phyloP scores from a whole-genome alignment of 768 basidiomycete species.

The Lactarius pseudohatsudake region DNA sequence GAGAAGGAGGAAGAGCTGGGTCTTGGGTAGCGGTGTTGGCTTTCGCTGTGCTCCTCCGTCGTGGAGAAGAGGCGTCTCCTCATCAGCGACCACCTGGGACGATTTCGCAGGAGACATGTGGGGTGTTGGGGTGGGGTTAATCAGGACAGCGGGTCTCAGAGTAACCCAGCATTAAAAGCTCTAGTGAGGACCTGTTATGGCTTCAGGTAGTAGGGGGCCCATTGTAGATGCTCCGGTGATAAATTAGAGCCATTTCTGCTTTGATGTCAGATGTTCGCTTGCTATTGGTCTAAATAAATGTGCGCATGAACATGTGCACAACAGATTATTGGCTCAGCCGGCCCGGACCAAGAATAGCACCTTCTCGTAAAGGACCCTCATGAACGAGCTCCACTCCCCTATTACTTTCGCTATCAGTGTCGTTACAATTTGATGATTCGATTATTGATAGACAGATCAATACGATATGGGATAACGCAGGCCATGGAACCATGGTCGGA shows the following conservation, averaged over 20 bases:
- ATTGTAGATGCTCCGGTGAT: not conserved
- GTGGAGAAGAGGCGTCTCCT: conserved; percentile 19
- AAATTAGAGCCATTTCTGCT: not conserved
- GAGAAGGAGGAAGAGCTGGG: conserved; percentile 16
- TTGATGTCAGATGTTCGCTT: not conserved
- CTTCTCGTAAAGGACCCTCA: not conserved
- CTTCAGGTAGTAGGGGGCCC: not conserved
- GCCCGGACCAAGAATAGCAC: too few relatives aligned
- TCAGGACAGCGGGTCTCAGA: not conserved
- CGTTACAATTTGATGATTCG: not conserved
- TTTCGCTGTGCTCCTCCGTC: not conserved
- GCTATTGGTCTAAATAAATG: not conserved
- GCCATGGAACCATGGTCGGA: not conserved
- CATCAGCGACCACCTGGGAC: conserved; percentile 1
- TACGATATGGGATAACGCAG: not conserved
- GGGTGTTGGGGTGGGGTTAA: not conserved
- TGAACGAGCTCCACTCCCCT: not conserved
- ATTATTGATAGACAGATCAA: not conserved
- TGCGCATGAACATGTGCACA: not conserved
- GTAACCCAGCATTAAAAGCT: not conserved
- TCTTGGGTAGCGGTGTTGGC: conserved; percentile 15
- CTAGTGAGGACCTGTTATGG: not conserved
- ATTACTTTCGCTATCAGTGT: not conserved
- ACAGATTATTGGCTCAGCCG: too few relatives aligned
- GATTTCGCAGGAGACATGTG: conserved; percentile 10